Percentiles rank a stretch among this genome's conserved stretches.
These are phyloP conservation scores for Megacollybia marginata DNA, from an alignment of 768 basidiomycete species.

Conservation along the genomic window DNA sequence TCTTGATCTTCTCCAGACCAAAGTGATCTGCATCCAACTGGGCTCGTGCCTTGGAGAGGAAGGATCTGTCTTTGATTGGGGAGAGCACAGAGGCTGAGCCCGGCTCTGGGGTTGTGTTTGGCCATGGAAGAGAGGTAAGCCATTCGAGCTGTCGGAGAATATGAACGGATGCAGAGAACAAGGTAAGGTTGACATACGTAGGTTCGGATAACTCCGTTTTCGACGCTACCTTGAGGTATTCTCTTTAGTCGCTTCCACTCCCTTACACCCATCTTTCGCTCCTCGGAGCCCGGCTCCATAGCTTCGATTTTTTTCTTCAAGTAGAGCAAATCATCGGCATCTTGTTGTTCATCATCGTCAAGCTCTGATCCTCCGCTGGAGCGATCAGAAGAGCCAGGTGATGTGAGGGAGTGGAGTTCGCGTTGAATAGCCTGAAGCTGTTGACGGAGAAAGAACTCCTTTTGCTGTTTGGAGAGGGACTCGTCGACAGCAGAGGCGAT, in stretches of 20 bases:
- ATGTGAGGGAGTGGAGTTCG: constrained; percentile 31
- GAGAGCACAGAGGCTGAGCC: constrained; percentile 4
- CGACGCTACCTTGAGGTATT: constrained; percentile 86
- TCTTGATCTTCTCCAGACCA: constrained; percentile 89
- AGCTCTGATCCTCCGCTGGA: constrained; percentile 39
- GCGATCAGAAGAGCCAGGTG: constrained; percentile 10
- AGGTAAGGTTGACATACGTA: constrained; percentile 45
- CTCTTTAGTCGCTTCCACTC: constrained; percentile 83
- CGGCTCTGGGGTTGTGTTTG: constrained; percentile 31
- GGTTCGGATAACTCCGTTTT: constrained; percentile 81
- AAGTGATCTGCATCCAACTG: constrained; percentile 90
- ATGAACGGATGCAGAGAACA: constrained; percentile 1
- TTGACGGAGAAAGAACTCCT: constrained; percentile 80
- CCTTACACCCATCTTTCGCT: constrained; percentile 71
- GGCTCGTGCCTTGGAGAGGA: constrained; percentile 61
- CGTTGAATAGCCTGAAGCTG: constrained; percentile 75
- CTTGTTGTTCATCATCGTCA: constrained; percentile 74
- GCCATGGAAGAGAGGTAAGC: constrained; percentile 84
- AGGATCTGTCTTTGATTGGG: constrained; percentile 42
- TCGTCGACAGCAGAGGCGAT: constrained; percentile 78
- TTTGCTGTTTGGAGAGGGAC: constrained; percentile 81
- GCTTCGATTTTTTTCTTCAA: constrained; percentile 68
- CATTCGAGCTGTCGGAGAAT: constrained; percentile 68
- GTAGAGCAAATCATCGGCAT: constrained; percentile 73
- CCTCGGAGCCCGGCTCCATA: constrained; percentile 67